These are phyloP conservation scores for Populus alba DNA, from an alignment of 345 rosid genomes.

Conservation along the genomic window DNA sequence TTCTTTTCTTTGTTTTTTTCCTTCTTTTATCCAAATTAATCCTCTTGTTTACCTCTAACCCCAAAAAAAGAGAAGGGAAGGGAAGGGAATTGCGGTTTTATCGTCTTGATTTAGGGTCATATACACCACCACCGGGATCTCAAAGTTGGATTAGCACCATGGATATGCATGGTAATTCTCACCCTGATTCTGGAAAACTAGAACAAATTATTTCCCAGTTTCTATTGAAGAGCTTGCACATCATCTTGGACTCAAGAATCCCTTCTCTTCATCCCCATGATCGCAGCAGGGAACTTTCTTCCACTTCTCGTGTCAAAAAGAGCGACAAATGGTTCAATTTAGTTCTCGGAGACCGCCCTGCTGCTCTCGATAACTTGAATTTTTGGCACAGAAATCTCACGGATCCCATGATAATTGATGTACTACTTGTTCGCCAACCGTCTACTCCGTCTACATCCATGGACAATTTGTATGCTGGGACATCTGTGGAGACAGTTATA, in stretches of 20 bases:
- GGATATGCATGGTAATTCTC: slow-evolving; percentile 41
- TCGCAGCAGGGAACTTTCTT: slow-evolving; percentile 28
- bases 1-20: background rate
- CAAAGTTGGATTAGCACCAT: slow-evolving; percentile 14
- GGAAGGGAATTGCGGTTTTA: background rate
- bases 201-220: slow-evolving; percentile 76
- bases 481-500: slow-evolving; percentile 61
- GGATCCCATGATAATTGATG: slow-evolving; percentile 81
- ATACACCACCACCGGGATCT: background rate
- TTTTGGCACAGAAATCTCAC: slow-evolving; percentile 67
- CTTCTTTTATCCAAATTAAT: background rate
- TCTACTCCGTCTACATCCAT: slow-evolving; percentile 34
- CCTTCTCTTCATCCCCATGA: slow-evolving; percentile 60
- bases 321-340: slow-evolving; percentile 93
- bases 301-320: slow-evolving; percentile 48
- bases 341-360: slow-evolving; percentile 77
- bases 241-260: slow-evolving; percentile 67
- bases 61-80: background rate
- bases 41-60: background rate
- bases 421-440: slow-evolving; percentile 58
- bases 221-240: slow-evolving; percentile 72
- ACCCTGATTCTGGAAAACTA: slow-evolving; percentile 45
- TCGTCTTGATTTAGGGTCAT: background rate
- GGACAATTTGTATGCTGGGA: slow-evolving; percentile 29
- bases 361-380: slow-evolving; percentile 60